Conservation (phyloP, 441 rosid genomes). For the Jatropha podagrica region DNA sequence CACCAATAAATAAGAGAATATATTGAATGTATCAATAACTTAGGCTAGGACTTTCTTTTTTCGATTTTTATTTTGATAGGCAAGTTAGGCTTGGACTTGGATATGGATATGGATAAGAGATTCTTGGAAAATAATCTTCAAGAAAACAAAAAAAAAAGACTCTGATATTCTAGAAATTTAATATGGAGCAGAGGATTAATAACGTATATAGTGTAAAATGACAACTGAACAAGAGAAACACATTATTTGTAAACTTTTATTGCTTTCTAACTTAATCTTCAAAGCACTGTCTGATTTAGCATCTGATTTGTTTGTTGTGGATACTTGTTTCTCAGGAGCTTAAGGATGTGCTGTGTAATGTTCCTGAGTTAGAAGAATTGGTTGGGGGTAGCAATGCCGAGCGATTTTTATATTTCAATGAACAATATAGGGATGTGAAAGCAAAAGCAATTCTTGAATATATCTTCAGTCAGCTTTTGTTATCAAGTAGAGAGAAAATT, state of each 20-base stretch:
- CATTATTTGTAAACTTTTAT: neutral
- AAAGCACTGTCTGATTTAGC: neutral
- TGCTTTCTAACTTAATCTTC: neutral
- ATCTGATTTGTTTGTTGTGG: neutral
- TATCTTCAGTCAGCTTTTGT: conserved; percentile 71
- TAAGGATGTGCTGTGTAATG: conserved; percentile 52
- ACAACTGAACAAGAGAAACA: neutral
- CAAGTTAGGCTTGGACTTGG: too few species aligned
- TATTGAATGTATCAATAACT: neutral
- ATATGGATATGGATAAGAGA: neutral
- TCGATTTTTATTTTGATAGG: too few species aligned
- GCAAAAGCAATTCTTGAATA: conserved; percentile 51
- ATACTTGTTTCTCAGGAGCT: conserved; percentile 55
- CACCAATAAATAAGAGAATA: too few species aligned
- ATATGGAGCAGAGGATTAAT: neutral
- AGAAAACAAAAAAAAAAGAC: too few species aligned
- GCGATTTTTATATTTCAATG: conserved; percentile 37
- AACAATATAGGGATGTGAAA: conserved; percentile 40
- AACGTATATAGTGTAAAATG: neutral
- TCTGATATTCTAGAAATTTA: neutral
- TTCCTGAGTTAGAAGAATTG: conserved; percentile 78
- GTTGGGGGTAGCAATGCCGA: conserved; percentile 49
- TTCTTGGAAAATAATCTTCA: neutral
- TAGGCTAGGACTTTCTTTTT: neutral
- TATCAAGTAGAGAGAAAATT: conserved; percentile 51